Base-by-base conservation (phyloP, 148 eudicot genomes). In the Vaccinium darrowii region DNA sequence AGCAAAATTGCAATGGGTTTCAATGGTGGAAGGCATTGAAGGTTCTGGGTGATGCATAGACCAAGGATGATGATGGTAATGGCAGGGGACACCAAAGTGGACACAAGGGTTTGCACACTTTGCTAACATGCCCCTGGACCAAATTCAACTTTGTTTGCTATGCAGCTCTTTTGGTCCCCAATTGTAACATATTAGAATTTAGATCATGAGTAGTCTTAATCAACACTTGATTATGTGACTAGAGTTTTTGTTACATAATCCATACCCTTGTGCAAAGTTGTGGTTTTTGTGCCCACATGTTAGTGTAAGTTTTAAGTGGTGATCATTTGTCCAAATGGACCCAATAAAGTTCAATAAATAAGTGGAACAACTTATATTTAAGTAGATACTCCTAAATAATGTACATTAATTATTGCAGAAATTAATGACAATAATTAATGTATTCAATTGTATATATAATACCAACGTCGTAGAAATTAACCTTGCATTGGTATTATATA, bases 31-130 rank as follows among this genome's bases (percentile, higher is more conserved):
- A 80, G 69, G 67, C 7, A 60, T n/a, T 69, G 50, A 81, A 73
- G 84, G 65, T 53, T 36, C 12, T 72, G 79, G 74, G 39, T 69
- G 39, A 53, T 36, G 84, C 39, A 36, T 39, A 53, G 78, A 72
- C 84, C 25, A 82, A 50, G 67, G 77, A 71, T 82, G 78, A 50
- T 71, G 51, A 65, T 63, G 57, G 76, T 11, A 16, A 57, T 53
- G 67, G 84, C 50, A 33, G 47, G 36, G 25, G 84, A 75, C 63
- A 63, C 54, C 43, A 79, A 52, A 13, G 25, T 15, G 16, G 25
- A 7, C 16, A 19, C 51, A 82, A 5, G 84, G 50, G 14, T 49
- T 18, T 43, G 8, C 60, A 33, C 74, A 43, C 83, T 81, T 30
- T 39, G 69, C 54, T 69, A 47, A 47, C 79, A 83, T 73, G 78